Evolutionary conservation across 2,329 filamentous ascomycete species (phyloP), one percentile per base, ranked within the genome.

Genomic region (Xylaria sp.): DNA sequence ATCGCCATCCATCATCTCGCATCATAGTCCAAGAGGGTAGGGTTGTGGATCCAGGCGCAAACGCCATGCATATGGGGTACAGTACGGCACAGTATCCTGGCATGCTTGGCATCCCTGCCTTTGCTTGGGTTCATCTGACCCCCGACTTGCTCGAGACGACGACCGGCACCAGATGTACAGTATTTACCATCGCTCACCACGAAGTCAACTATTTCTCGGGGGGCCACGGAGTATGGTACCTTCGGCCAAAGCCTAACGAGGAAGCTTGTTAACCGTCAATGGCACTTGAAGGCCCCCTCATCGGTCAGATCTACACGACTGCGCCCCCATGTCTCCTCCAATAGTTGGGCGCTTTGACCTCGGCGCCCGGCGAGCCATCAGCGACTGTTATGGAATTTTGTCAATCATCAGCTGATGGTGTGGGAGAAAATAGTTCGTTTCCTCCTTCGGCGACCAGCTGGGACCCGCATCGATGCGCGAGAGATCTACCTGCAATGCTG

Each of bases 31-130:
- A 12, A 34, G 32, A 34, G 32, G 32, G 36, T 36, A 13, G 36
- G 50, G 46, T 58, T 61, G 65, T 61, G 67, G 65, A 65, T 67
- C 67, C 61, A 34, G 43, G 41, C 55, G 60, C 60, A 62, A 57
- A 67, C 67, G 67, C 64, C 67, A 69, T 67, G 67, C 67, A 69
- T 69, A 63, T 65, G 64, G 64, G 43, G 61, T 63, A 59, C 45
- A 45, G 62, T 59, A 60, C 32, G 7, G 34, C 30, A 39, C 48
- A 45, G 13, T 56, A 62, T 63, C 60, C 60, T 56, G 25, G 65
- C 43, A 48, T 36, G 34, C 58, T 60, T 63, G 46, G 66, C 53
- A 23, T 48, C 52, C 34, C 18, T 55, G 32, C 3, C 48, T 25
- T 32, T 48, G 15, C 23, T n/a, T 56, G 50, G 34, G 32, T 28